Evolutionary conservation across 2,329 filamentous ascomycete genomes (phyloP), one percentile per base, ranked within the genome.

Genomic region (Talaromyces albobiverticillius): DNA sequence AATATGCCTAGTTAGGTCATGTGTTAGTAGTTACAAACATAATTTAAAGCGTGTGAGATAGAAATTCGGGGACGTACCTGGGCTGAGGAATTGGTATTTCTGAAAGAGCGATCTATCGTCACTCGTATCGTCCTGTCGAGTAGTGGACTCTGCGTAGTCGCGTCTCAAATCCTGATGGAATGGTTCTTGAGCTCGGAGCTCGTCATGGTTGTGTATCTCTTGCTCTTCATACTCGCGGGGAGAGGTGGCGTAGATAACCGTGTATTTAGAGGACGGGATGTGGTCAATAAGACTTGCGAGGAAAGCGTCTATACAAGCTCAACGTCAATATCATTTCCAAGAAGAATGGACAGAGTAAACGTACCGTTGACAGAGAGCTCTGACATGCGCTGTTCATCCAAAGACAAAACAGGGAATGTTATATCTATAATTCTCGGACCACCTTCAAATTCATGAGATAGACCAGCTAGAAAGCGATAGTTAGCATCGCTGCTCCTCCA

Each of bases 31-130:
- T 18, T 18, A 14, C 10, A 13, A 47, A 26, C 4, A 3, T 32
- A 29, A 2, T 36, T 29, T 38, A 43, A 23, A 16, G 10, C 5
- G 40, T 52, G 14, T 41, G 14, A 25, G 25, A 47, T 25, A 13
- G 22, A 38, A 51, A 32, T 20, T 29, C 23, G 16, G 29, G 31
- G 18, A 76, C 81, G 63, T 75, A 93, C 90, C 90, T 65, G 91
- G 90, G 10, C 87, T 93, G 62, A 99, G 88, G 76, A 92, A 97
- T 69, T 96, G 88, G 71, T 99, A 99, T 71, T 89, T 91, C 73
- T 95, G 88, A 64, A 99, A 97, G 41, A 78, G 59, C 23, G 76
- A 73, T 32, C 66, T 65, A 36, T 68, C 69, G 25, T 61, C 60
- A 20, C 55, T 64, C 56, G 81, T 78, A 14, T 67, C 65, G 16